Conservation (phyloP, 805 yeast species). For the Schwanniomyces occidentalis region DNA sequence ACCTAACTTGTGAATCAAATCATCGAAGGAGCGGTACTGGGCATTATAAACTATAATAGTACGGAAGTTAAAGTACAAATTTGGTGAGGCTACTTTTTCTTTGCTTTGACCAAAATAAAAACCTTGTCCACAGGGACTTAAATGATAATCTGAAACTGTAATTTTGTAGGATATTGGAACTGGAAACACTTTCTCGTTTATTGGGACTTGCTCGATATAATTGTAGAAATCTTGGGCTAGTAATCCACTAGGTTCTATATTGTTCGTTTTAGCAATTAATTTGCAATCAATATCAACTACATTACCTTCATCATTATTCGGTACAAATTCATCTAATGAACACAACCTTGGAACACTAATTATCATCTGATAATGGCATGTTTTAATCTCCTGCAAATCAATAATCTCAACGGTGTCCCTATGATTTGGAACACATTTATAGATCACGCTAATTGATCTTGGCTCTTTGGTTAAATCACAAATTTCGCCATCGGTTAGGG, state of each 20-base stretch:
- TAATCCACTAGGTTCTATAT: background rate
- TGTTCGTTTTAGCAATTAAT: slow-evolving; percentile 6
- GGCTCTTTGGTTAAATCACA: slow-evolving; percentile 61
- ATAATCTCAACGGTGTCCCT: slow-evolving; percentile 19
- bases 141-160: slow-evolving; percentile 24
- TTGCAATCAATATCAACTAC: slow-evolving; percentile 31
- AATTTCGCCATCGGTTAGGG: slow-evolving; percentile 45
- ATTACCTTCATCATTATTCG: slow-evolving; percentile 22
- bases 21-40: slow-evolving; percentile 9
- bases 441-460: slow-evolving; percentile 56
- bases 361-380: slow-evolving; percentile 57
- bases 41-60: slow-evolving; percentile 25
- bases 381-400: slow-evolving; percentile 51
- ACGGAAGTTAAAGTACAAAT: slow-evolving; percentile 22
- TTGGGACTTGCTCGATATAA: slow-evolving; percentile 10
- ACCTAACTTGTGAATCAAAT: slow-evolving; percentile 21
- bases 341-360: slow-evolving; percentile 56
- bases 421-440: slow-evolving; percentile 48
- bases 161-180: slow-evolving; percentile 23
- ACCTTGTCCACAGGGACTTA: slow-evolving; percentile 32
- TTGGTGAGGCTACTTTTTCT: slow-evolving; percentile 11
- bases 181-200: slow-evolving; percentile 18
- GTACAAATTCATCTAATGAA: slow-evolving; percentile 31
- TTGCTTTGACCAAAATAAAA: slow-evolving; percentile 26
- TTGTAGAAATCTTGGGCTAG: slow-evolving; percentile 15